Conservation (phyloP, 169 alveolate species). For the Cryptosporidium muris region DNA sequence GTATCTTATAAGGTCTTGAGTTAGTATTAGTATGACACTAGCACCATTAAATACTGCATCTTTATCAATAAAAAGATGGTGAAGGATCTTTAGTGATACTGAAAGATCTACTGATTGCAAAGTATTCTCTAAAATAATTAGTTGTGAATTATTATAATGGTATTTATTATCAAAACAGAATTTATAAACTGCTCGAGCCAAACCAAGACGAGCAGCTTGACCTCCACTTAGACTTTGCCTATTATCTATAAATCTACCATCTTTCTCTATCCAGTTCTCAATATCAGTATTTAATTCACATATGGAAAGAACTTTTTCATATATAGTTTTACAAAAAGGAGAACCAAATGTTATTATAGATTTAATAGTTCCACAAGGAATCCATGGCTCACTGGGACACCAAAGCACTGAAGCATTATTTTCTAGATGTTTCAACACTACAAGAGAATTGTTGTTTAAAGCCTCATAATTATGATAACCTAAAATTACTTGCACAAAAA, state of each 20-base stretch:
- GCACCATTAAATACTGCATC: constrained; percentile 33
- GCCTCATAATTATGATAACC: constrained; percentile 33
- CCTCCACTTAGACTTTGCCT: constrained; percentile 65
- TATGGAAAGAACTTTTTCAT: constrained; percentile 7
- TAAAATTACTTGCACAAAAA: constrained; percentile 40
- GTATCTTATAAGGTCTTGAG: constrained; percentile 29
- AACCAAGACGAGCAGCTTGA: constrained; percentile 58
- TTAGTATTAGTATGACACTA: constrained; percentile 34
- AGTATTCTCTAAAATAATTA: constrained; percentile 45
- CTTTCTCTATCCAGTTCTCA: constrained; percentile 47
- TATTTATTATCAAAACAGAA: constrained; percentile 2
- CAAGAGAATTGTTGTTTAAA: constrained; percentile 3
- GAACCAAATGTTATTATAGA: constrained; percentile 56
- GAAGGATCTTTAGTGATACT: constrained; percentile 32
- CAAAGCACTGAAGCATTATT: constrained; percentile 36
- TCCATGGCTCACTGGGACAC: constrained; percentile 70
- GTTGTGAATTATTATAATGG: neutral
- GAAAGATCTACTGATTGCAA: constrained; percentile 54
- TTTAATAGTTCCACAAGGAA: constrained; percentile 62
- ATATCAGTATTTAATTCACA: constrained; percentile 52
- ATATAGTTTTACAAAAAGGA: constrained; percentile 26
- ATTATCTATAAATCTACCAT: constrained; percentile 44
- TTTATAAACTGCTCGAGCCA: constrained; percentile 54
- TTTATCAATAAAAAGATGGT: constrained; percentile 30
- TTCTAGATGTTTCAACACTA: constrained; percentile 29